These are phyloP conservation scores for Bryum argenteum DNA, from an alignment of 225 moss, liverwort and hornwort species.

Conservation along the genomic window DNA sequence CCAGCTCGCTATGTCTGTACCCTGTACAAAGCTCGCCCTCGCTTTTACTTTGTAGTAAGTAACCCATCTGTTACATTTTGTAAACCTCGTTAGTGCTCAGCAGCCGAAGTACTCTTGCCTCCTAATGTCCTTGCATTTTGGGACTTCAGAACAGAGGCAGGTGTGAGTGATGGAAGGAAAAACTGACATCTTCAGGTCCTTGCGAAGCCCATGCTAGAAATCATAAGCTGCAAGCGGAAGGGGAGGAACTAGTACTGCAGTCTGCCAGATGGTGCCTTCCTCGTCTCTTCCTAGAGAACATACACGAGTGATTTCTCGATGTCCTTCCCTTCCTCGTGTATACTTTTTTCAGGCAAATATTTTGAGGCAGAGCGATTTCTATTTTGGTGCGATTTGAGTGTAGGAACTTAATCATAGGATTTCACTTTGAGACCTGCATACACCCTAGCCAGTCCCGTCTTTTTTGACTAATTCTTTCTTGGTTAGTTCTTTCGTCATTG, in stretches of 20 bases:
- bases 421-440: slow-evolving; percentile 4
- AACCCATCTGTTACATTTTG: background rate
- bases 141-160: slow-evolving; percentile 7
- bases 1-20: slow-evolving; percentile 25
- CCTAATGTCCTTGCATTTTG: slow-evolving; percentile 11
- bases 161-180: slow-evolving; percentile 14
- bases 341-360: background rate
- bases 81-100: slow-evolving; percentile 1
- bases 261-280: slow-evolving; percentile 27
- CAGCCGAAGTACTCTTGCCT: slow-evolving; percentile 14
- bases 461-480: background rate
- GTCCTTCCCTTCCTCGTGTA: background rate
- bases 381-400: slow-evolving; percentile 15
- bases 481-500: slow-evolving; percentile 14
- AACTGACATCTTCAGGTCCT: slow-evolving; percentile 19
- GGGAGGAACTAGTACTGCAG: slow-evolving; percentile 12
- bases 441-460: background rate
- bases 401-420: background rate
- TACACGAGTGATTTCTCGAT: slow-evolving; percentile 3
- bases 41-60: slow-evolving; percentile 10
- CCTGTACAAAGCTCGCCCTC: slow-evolving; percentile 26
- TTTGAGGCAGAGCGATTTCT: background rate
- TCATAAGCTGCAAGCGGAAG: slow-evolving; percentile 23
- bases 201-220: slow-evolving; percentile 20
- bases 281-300: slow-evolving; percentile 15